A percentile compares a stretch with the other conserved stretches of the same genome.
Conservation (phyloP, 441 rosid species). For the Melastoma candidum region DNA sequence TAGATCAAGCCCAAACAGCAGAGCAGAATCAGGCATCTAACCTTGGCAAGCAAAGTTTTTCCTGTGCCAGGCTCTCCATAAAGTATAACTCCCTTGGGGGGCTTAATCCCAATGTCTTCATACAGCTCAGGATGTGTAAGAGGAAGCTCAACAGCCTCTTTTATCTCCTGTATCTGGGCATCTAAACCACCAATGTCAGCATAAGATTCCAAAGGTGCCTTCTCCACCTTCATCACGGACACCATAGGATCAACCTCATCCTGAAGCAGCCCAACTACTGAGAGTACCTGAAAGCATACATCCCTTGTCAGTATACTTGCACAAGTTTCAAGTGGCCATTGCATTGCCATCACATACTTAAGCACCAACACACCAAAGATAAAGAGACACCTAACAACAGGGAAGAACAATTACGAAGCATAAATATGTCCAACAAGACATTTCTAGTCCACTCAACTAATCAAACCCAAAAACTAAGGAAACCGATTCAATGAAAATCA, state of each 20-base stretch:
- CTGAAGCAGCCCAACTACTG: conserved; percentile 93
- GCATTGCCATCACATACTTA: too few relatives aligned
- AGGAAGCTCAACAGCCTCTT: conserved; percentile 96
- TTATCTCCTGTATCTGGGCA: conserved; percentile 97
- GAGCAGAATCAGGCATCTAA: conserved; percentile 6
- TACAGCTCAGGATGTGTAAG: conserved; percentile 92
- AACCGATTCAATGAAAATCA: too few relatives aligned
- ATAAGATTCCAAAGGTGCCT: conserved; percentile 95
- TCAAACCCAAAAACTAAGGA: too few relatives aligned
- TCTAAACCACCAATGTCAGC: conserved; percentile 95
- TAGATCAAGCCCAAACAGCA: too few relatives aligned
- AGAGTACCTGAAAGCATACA: conserved; percentile 45
- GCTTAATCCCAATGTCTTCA: conserved; percentile 94
- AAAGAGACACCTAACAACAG: too few relatives aligned
- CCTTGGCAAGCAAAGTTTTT: conserved; percentile 95
- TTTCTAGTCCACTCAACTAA: too few relatives aligned
- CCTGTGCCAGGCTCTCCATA: conserved; percentile 99
- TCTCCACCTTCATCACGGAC: conserved; percentile 98
- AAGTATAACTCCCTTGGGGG: conserved; percentile 91
- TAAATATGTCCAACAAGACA: too few relatives aligned
- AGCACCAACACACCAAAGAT: too few relatives aligned
- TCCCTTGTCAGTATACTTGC: too few relatives aligned
- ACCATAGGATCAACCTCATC: conserved; percentile 99
- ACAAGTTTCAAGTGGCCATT: too few relatives aligned
- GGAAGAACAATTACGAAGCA: too few relatives aligned